Evolutionary conservation across 768 basidiomycete genomes (phyloP).

Genomic region (Termitomyces sp.): DNA sequence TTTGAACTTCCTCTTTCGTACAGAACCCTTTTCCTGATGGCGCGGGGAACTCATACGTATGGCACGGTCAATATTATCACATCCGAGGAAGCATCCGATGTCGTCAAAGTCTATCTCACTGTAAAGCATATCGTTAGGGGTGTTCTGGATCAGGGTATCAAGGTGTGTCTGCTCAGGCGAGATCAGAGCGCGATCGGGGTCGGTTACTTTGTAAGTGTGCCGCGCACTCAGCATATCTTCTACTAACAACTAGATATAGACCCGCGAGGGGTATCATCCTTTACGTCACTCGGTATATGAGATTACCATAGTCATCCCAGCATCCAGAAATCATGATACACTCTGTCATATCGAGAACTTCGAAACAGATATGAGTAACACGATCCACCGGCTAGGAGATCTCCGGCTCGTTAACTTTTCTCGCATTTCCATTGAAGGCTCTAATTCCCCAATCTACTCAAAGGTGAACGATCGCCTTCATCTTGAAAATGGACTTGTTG

Average conservation of each 20-base stretch:
- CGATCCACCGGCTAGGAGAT: conserved; percentile 28
- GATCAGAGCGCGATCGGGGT: conserved; percentile 23
- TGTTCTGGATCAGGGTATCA: conserved; percentile 17
- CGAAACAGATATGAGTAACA: conserved; percentile 35
- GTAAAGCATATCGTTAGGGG: conserved; percentile 15
- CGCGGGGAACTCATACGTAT: conserved; percentile 19
- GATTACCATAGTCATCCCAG: conserved; percentile 31
- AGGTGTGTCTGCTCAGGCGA: conserved; percentile 24
- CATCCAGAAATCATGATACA: conserved; percentile 9
- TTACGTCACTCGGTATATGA: conserved; percentile 11
- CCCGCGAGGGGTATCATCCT: conserved; percentile 4
- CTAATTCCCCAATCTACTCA: conserved; percentile 27
- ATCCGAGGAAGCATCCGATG: conserved; percentile 16
- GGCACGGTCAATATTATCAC: conserved; percentile 22
- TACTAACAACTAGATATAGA: neutral
- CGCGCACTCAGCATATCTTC: neutral
- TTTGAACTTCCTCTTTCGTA: conserved; percentile 18
- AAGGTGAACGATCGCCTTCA: conserved; percentile 20
- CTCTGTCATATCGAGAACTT: conserved; percentile 33
- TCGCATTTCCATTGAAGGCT: conserved; percentile 25
- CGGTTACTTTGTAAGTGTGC: conserved; percentile 28
- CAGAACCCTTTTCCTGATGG: conserved; percentile 22
- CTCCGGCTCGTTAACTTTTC: conserved; percentile 32
- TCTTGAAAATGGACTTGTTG: neutral
- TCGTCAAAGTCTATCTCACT: conserved; percentile 20